A percentile compares a stretch with the other conserved stretches of the same genome.
Evolutionary conservation across 495 filamentous ascomycete species (phyloP).

Genomic region (Pyrenopolyporus hunteri): DNA sequence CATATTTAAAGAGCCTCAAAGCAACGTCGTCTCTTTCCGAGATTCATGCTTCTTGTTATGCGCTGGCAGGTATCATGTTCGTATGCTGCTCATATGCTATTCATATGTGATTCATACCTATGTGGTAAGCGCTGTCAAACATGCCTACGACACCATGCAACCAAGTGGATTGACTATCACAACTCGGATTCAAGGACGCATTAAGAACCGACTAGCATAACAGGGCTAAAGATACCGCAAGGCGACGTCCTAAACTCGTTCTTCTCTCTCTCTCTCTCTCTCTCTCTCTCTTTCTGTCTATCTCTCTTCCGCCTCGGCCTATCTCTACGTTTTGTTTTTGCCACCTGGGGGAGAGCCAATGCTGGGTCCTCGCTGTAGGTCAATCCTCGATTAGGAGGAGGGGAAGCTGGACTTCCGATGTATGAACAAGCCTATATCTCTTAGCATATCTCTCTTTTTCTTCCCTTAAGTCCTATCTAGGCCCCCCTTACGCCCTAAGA

Average conservation of each 20-base stretch:
- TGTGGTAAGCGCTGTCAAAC: neutral
- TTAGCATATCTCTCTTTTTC: slow-evolving; percentile 2
- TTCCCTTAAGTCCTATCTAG: slow-evolving; percentile 20
- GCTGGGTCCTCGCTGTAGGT: slow-evolving; percentile 26
- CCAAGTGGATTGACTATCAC: slow-evolving; percentile 22
- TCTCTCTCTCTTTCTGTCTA: neutral
- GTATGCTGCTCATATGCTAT: neutral
- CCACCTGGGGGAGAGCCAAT: slow-evolving; percentile 23
- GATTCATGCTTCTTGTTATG: slow-evolving; percentile 28
- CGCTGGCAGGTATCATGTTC: neutral
- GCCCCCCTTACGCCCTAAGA: slow-evolving; percentile 4
- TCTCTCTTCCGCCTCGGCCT: too few relatives aligned
- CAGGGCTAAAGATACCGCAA: too few relatives aligned
- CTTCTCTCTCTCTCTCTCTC: too few relatives aligned
- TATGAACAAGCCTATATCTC: slow-evolving; percentile 6
- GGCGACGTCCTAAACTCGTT: too few relatives aligned
- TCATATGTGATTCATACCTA: neutral
- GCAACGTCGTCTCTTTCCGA: slow-evolving; percentile 40
- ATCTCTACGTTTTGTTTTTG: too few relatives aligned
- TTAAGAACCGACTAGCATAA: slow-evolving; percentile 2
- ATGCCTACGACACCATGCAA: slow-evolving; percentile 17
- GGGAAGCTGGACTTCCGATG: slow-evolving; percentile 34
- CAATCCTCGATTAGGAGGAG: slow-evolving; percentile 36
- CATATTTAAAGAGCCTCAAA: slow-evolving; percentile 46
- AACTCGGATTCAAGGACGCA: neutral